Percentiles rank a stretch among this genome's conserved stretches.
These are phyloP conservation scores for Jacaranda copaia DNA, from an alignment of 257 asterid species.

Conservation along the genomic window DNA sequence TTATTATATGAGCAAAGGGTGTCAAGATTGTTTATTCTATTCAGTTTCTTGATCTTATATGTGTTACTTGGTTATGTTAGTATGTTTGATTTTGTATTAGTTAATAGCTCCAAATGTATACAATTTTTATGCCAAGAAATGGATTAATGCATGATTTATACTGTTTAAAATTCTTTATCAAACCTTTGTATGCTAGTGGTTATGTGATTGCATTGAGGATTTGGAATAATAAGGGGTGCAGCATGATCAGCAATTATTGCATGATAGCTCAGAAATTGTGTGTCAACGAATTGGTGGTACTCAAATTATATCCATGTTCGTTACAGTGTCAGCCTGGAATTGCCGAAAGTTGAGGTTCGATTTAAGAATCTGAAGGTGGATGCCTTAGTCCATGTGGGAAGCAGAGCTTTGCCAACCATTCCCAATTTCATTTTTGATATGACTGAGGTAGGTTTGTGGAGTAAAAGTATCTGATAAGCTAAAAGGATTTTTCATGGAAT, in stretches of 20 bases:
- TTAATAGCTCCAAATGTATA: too few species aligned
- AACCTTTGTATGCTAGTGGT: neutral
- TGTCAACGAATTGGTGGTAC: constrained; percentile 21
- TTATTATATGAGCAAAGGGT: constrained; percentile 48
- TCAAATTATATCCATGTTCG: constrained; percentile 20
- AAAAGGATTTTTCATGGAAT: neutral
- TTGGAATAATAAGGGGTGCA: neutral
- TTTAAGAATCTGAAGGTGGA: constrained; percentile 69
- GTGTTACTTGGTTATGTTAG: too few species aligned
- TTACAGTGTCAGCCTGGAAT: constrained; percentile 65
- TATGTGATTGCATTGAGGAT: constrained; percentile 11
- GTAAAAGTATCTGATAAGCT: constrained; percentile 20
- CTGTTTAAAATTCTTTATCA: neutral
- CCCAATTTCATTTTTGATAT: constrained; percentile 74
- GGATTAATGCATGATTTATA: constrained; percentile 4
- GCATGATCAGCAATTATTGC: constrained; percentile 15
- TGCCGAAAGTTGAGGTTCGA: constrained; percentile 74
- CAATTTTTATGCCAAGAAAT: neutral
- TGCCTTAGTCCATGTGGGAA: constrained; percentile 71
- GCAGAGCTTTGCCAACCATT: constrained; percentile 79
- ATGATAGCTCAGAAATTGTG: neutral
- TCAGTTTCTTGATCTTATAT: neutral
- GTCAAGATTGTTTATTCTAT: neutral
- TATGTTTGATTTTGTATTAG: neutral
- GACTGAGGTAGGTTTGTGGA: constrained; percentile 61